Conservation (phyloP, 106 monocot species). For the Dendrobium chrysotoxum region DNA sequence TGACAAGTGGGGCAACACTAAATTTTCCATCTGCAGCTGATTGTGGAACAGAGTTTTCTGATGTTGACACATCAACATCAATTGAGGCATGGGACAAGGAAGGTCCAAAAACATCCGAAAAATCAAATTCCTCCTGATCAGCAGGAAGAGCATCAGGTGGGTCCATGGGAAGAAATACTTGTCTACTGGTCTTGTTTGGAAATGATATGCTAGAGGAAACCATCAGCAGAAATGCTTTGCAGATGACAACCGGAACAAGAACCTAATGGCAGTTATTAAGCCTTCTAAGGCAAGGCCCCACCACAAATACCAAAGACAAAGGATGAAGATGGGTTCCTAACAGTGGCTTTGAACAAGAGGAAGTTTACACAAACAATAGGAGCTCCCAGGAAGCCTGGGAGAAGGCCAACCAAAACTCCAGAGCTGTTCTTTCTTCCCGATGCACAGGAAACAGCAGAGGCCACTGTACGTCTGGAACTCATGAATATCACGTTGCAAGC, state of each 20-base stretch:
- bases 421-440: slow-evolving; percentile 80
- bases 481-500: slow-evolving; percentile 66
- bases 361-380: slow-evolving; percentile 60
- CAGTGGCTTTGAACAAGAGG: slow-evolving; percentile 87
- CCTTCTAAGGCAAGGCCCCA: slow-evolving; percentile 44
- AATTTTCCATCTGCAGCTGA: slow-evolving; percentile 33
- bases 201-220: slow-evolving; percentile 56
- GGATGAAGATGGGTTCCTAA: slow-evolving; percentile 59
- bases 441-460: slow-evolving; percentile 79
- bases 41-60: slow-evolving; percentile 19
- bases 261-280: not conserved
- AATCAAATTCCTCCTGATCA: slow-evolving; percentile 79
- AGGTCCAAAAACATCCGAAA: slow-evolving; percentile 94
- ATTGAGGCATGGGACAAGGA: slow-evolving; percentile 31
- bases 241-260: not conserved
- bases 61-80: slow-evolving; percentile 25
- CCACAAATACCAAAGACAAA: slow-evolving; percentile 38
- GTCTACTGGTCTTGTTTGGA: slow-evolving; percentile 25
- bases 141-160: slow-evolving; percentile 47
- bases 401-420: slow-evolving; percentile 38
- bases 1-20: slow-evolving; percentile 52
- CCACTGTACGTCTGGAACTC: slow-evolving; percentile 73
- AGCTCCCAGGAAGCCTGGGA: slow-evolving; percentile 60
- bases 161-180: slow-evolving; percentile 52
- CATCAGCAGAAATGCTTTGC: slow-evolving; percentile 33